Percentiles rank a stretch among this genome's conserved stretches.
Conservation (phyloP, 1,284 basidiomycete species). For the Polyporus tsugae region DNA sequence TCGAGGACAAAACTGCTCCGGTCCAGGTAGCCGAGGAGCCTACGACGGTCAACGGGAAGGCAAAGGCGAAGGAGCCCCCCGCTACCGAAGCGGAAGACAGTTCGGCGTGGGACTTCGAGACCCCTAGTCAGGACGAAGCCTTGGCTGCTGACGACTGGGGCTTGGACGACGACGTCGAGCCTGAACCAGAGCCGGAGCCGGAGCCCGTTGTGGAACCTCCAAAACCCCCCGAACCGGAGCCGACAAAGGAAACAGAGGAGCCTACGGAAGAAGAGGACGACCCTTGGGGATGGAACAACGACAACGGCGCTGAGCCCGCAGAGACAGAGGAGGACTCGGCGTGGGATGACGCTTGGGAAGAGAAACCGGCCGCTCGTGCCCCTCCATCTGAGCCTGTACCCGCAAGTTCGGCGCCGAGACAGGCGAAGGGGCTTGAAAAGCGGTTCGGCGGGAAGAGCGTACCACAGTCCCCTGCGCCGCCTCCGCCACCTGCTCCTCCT, state of each 20-base stretch:
- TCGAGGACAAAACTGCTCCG: constrained; percentile 22
- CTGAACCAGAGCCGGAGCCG: constrained; percentile 30
- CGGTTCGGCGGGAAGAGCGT: constrained; percentile 57
- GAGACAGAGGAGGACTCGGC: constrained; percentile 42
- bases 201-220: constrained; percentile 36
- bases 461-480: constrained; percentile 30
- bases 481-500: constrained; percentile 38
- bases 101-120: constrained; percentile 45
- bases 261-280: constrained; percentile 52
- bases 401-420: constrained; percentile 49
- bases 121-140: constrained; percentile 23
- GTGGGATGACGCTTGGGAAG: constrained; percentile 74
- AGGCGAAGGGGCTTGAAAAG: constrained; percentile 65
- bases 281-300: constrained; percentile 75
- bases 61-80: constrained; percentile 6
- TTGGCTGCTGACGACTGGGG: constrained; percentile 53
- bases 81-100: constrained; percentile 38
- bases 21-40: constrained; percentile 36
- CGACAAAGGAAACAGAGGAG: constrained; percentile 11
- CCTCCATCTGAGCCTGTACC: constrained; percentile 41
- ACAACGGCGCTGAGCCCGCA: constrained; percentile 50
- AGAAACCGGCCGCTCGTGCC: constrained; percentile 41
- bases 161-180: constrained; percentile 58
- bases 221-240: constrained; percentile 25
- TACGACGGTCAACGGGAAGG: constrained; percentile 23